Conservation (phyloP, 2,329 filamentous ascomycete species). For the Colletotrichum endophyticum region DNA sequence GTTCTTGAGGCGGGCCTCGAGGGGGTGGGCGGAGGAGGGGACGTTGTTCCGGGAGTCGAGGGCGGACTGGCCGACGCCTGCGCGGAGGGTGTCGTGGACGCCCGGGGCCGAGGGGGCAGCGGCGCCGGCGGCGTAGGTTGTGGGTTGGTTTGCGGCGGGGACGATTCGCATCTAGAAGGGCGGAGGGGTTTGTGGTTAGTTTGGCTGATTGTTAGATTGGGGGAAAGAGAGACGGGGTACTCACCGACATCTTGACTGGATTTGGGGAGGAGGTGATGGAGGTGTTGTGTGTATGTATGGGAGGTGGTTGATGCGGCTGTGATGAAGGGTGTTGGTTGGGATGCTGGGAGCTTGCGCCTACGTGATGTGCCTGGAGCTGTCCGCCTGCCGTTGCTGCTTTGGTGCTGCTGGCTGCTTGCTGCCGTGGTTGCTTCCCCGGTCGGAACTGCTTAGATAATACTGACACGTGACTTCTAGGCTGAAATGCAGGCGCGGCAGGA, state of each 20-base stretch:
- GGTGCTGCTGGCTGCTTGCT: background rate
- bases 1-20: conserved; percentile 85
- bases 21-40: conserved; percentile 70
- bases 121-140: conserved; percentile 68
- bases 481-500: conserved; percentile 12
- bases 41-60: conserved; percentile 50
- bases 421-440: background rate
- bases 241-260: conserved; percentile 51
- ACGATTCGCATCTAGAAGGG: conserved; percentile 76
- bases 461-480: conserved; percentile 18
- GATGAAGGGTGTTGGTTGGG: background rate
- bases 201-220: no score
- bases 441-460: background rate
- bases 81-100: conserved; percentile 90
- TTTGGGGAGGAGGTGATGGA: background rate
- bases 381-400: background rate
- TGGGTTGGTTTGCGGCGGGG: conserved; percentile 71
- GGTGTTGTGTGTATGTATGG: background rate
- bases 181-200: background rate
- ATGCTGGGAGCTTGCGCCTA: conserved; percentile 20
- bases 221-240: conserved; percentile 21
- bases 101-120: conserved; percentile 90
- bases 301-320: background rate
- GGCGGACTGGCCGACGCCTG: conserved; percentile 73
- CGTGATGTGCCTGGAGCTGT: conserved; percentile 23